Conservation (phyloP, 2,329 filamentous ascomycete species). For the Sarocladium kiliense region DNA sequence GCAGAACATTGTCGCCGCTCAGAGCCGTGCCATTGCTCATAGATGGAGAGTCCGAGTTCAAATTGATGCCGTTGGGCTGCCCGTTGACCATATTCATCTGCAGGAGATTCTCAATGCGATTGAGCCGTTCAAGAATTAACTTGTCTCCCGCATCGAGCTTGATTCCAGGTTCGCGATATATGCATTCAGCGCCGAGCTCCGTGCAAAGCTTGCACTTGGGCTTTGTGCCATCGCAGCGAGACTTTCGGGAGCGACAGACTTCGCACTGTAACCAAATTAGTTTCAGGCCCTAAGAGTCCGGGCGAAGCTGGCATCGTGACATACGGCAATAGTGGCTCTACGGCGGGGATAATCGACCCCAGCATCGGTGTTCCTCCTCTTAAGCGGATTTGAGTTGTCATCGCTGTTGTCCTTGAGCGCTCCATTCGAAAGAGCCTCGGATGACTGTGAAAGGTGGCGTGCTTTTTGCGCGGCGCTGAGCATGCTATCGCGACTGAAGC, state of each 20-base stretch:
- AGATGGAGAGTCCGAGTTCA: slow-evolving; percentile 59
- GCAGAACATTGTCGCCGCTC: slow-evolving; percentile 47
- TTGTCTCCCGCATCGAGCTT: slow-evolving; percentile 85
- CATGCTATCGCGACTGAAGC: slow-evolving; percentile 46
- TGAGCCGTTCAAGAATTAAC: slow-evolving; percentile 73
- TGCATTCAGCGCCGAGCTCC: slow-evolving; percentile 75
- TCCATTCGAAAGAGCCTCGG: slow-evolving; percentile 41
- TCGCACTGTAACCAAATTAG: slow-evolving; percentile 55
- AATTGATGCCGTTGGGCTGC: slow-evolving; percentile 44
- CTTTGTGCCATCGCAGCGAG: slow-evolving; percentile 71
- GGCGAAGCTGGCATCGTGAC: slow-evolving; percentile 21
- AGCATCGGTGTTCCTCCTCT: slow-evolving; percentile 57
- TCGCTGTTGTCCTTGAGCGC: slow-evolving; percentile 40
- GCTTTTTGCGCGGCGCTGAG: slow-evolving; percentile 48
- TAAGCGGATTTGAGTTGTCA: slow-evolving; percentile 53
- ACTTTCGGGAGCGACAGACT: slow-evolving; percentile 75
- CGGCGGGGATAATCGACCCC: slow-evolving; percentile 59
- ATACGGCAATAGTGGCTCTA: slow-evolving; percentile 61
- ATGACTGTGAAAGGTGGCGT: slow-evolving; percentile 50
- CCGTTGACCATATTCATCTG: slow-evolving; percentile 59
- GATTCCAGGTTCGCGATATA: slow-evolving; percentile 80
- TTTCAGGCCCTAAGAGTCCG: not conserved
- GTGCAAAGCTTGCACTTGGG: slow-evolving; percentile 82
- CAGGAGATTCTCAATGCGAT: slow-evolving; percentile 72
- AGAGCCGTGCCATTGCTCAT: slow-evolving; percentile 59